These are phyloP conservation scores for Podila clonocystis DNA, from an alignment of 192 early-diverging fungal genomes.

Conservation along the genomic window DNA sequence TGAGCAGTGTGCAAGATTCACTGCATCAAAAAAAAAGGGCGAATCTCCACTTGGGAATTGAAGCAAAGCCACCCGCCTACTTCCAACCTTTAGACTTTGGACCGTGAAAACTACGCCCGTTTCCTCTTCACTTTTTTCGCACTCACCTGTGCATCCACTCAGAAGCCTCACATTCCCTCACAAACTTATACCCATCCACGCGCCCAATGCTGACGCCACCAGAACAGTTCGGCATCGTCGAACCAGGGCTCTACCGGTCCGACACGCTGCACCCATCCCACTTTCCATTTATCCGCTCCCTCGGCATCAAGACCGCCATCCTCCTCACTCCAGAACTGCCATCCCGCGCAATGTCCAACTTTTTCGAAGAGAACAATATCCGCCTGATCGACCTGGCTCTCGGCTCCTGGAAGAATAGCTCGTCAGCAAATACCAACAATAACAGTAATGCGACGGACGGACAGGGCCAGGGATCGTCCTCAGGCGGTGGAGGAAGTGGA, in stretches of 20 bases:
- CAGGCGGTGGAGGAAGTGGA: neutral
- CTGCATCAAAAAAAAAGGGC: neutral
- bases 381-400: constrained; percentile 59
- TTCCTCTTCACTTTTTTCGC: too few relatives aligned
- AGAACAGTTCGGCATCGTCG: constrained; percentile 92
- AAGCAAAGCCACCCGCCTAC: too few relatives aligned
- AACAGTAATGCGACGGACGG: neutral
- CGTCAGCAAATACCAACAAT: neutral
- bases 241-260: constrained; percentile 88
- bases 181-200: neutral
- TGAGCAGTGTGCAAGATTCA: neutral
- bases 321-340: constrained; percentile 87
- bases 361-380: constrained; percentile 77
- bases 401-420: constrained; percentile 40
- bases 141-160: neutral
- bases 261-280: constrained; percentile 76
- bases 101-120: neutral
- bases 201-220: constrained; percentile 65
- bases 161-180: neutral
- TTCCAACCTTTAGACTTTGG: too few relatives aligned
- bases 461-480: neutral
- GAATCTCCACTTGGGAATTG: neutral
- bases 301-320: constrained; percentile 82
- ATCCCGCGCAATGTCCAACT: constrained; percentile 75
- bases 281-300: constrained; percentile 83